Percentiles rank a stretch among this genome's conserved stretches.
phyloP scores from a whole-genome alignment of 208 protist species.

The Acanthamoeba lenticulata region DNA sequence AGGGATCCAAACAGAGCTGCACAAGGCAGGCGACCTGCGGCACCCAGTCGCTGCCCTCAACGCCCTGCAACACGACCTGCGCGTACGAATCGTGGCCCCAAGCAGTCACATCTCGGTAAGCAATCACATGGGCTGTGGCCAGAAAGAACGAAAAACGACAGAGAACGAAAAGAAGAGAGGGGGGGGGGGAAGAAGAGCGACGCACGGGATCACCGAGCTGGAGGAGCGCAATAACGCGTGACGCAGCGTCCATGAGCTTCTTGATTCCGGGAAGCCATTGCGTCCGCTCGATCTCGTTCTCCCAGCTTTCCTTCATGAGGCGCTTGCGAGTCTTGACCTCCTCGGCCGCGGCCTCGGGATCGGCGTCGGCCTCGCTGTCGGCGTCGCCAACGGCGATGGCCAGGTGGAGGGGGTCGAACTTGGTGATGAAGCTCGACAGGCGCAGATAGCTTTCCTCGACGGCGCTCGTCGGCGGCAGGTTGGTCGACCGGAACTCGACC shows the following conservation, averaged over 20 bases:
- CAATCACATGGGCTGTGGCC: not conserved
- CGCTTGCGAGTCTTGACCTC: not conserved
- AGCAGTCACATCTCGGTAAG: not conserved
- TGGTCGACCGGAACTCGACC: conserved; percentile 15
- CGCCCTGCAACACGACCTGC: not conserved
- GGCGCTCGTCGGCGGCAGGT: not conserved
- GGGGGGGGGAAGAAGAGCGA: too few relatives aligned
- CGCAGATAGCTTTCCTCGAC: conserved; percentile 5
- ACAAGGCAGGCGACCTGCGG: conserved; percentile 14
- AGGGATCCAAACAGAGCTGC: conserved; percentile 92
- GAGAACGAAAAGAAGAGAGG: not conserved
- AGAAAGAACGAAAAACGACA: not conserved
- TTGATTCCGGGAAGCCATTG: conserved; percentile 37
- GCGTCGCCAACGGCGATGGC: not conserved
- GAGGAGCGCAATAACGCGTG: not conserved
- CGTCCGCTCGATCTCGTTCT: not conserved
- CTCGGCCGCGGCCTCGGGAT: not conserved
- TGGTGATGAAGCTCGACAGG: not conserved
- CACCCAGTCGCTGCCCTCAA: conserved; percentile 28
- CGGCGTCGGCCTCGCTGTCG: not conserved
- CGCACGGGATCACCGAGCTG: conserved; percentile 39
- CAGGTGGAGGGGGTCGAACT: not conserved
- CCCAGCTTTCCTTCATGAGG: not conserved
- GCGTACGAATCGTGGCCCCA: not conserved
- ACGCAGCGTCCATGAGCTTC: conserved; percentile 31